Conservation (phyloP, 2,329 filamentous ascomycete species). For the Penicillium sp. region DNA sequence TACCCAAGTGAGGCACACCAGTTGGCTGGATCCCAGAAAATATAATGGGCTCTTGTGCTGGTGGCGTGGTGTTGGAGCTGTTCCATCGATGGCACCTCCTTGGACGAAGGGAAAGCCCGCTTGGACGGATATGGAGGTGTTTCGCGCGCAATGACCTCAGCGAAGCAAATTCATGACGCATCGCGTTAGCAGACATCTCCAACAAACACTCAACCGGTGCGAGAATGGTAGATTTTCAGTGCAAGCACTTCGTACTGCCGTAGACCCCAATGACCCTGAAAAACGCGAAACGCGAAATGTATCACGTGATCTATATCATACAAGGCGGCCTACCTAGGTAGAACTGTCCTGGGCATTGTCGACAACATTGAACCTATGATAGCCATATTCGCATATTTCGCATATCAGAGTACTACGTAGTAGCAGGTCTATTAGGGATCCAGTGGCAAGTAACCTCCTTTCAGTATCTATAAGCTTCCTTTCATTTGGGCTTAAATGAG, state of each 20-base stretch:
- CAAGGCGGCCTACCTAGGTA: neutral
- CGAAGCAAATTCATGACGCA: neutral
- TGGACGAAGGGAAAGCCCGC: neutral
- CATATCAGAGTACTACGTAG: neutral
- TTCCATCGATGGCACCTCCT: slow-evolving; percentile 13
- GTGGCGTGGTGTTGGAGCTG: slow-evolving; percentile 11
- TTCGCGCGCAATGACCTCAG: slow-evolving; percentile 7
- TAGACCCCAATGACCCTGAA: neutral
- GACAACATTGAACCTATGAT: neutral
- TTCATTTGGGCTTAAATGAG: slow-evolving; percentile 12
- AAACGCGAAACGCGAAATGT: neutral
- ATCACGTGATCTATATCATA: slow-evolving; percentile 12
- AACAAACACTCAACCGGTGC: neutral
- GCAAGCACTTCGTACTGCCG: slow-evolving; percentile 4
- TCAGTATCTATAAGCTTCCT: neutral
- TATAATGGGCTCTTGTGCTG: slow-evolving; percentile 51
- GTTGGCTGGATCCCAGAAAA: slow-evolving; percentile 98
- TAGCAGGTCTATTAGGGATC: neutral
- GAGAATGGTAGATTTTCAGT: neutral
- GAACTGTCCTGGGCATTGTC: neutral
- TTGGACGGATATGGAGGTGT: neutral
- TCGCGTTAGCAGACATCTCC: slow-evolving; percentile 10
- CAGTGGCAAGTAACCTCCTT: neutral
- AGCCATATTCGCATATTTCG: neutral
- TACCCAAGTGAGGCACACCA: slow-evolving; percentile 87